A percentile compares a stretch with the other conserved stretches of the same genome.
phyloP scores from a whole-genome alignment of 2,329 filamentous ascomycete species.

The Fusarium sp. region DNA sequence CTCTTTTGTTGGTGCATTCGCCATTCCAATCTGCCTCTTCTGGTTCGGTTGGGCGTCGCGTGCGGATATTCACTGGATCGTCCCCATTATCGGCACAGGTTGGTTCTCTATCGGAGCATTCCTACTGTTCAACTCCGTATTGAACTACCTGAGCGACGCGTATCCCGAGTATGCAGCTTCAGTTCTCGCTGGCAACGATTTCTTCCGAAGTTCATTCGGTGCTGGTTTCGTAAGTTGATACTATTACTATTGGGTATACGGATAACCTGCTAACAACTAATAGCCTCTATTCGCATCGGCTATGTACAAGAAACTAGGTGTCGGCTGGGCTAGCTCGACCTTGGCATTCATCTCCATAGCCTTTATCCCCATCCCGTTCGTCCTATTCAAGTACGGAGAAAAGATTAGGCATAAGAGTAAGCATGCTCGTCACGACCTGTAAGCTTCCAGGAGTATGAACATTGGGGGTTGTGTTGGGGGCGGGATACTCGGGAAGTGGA shows the following conservation, averaged over 20 bases:
- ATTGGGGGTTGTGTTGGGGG: neutral
- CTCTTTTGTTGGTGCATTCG: conserved; percentile 70
- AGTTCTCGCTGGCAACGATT: conserved; percentile 4
- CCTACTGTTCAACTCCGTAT: conserved; percentile 9
- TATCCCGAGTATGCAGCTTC: conserved; percentile 17
- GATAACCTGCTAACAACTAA: neutral
- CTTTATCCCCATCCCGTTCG: conserved; percentile 9
- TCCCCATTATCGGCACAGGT: neutral
- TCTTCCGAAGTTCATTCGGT: conserved; percentile 14
- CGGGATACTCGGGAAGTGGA: neutral
- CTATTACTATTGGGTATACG: fast-evolving
- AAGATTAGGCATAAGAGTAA: neutral
- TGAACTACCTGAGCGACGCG: conserved; percentile 25
- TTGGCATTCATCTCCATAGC: conserved; percentile 2
- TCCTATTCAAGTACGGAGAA: neutral
- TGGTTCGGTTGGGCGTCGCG: conserved; percentile 27
- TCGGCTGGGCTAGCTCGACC: neutral
- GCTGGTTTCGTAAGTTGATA: neutral
- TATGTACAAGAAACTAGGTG: conserved; percentile 7
- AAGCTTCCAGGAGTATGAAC: neutral
- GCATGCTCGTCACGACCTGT: neutral
- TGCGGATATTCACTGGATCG: conserved; percentile 17
- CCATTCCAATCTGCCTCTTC: conserved; percentile 60
- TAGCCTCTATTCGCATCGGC: neutral
- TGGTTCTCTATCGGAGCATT: conserved; percentile 9